phyloP scores from a whole-genome alignment of 1,284 basidiomycete genomes.

The Tylopilus orsonianus region DNA sequence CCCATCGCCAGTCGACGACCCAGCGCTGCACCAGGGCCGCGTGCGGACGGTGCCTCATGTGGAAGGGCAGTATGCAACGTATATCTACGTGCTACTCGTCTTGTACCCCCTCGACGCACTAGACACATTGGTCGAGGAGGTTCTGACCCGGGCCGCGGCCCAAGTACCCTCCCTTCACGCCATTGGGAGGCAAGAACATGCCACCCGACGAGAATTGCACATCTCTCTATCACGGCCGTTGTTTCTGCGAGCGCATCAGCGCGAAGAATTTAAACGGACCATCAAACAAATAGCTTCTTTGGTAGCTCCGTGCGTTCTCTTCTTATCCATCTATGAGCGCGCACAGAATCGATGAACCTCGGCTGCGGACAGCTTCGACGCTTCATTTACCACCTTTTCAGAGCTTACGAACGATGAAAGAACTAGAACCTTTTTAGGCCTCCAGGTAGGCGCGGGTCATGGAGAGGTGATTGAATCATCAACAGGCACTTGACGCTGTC shows the following conservation, averaged over 20 bases:
- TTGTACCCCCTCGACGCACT: constrained; percentile 44
- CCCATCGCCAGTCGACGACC: constrained; percentile 57
- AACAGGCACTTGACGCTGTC: background rate
- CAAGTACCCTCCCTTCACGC: constrained; percentile 48
- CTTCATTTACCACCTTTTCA: constrained; percentile 70
- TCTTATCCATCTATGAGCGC: constrained; percentile 6
- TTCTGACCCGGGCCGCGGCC: constrained; percentile 44
- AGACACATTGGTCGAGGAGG: constrained; percentile 47
- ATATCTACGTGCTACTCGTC: constrained; percentile 68
- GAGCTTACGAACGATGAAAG: constrained; percentile 76
- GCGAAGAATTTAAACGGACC: constrained; percentile 62
- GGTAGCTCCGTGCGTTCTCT: constrained; percentile 47
- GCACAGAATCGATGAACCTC: constrained; percentile 12
- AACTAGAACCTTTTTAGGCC: constrained; percentile 70
- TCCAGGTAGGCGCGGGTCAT: constrained; percentile 79
- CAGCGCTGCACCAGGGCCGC: constrained; percentile 77
- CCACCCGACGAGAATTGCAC: constrained; percentile 50
- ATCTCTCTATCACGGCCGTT: constrained; percentile 75
- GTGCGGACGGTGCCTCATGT: constrained; percentile 69
- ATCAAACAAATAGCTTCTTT: constrained; percentile 49
- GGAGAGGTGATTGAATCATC: constrained; percentile 47
- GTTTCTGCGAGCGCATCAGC: constrained; percentile 75
- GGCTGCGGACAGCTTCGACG: constrained; percentile 53
- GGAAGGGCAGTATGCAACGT: constrained; percentile 76
- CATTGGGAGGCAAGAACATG: constrained; percentile 33